Base-by-base conservation (phyloP, 148 eudicot genomes). In the Rhododendron simsii region DNA sequence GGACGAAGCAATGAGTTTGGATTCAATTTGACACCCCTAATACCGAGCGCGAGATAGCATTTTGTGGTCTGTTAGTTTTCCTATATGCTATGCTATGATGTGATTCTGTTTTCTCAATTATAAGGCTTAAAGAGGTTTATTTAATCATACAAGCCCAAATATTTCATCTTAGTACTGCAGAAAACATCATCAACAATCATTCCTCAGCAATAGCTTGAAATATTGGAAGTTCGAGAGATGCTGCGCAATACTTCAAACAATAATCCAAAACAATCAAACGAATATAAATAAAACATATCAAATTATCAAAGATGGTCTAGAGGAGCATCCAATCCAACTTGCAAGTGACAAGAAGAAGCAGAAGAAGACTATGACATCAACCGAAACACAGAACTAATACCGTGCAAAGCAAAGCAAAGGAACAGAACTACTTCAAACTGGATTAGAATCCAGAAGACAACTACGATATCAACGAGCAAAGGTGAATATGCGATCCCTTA, bases 391-490 rank as follows among this genome's bases (percentile, higher is more conserved):
- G 20, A 67, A 65, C 14, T 20, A 67, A 41, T 28, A 18, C 71
- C 51, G 7, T 30, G 39, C 39, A 37, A 37, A 37, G 35, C 26
- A 50, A 74, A 53, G 80, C 67, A 81, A n/a, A 41, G 75, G 48
- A 71, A 80, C 16, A 55, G 48, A 55, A 18, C 81, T 82, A 74
- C 12, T 81, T 53, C 81, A 69, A 85, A 79, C 18, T n/a, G 18
- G 37, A 59, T 13, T 47, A 6, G 57, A 63, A 48, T 44, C 53
- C 14, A 41, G 28, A 79, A 85, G 78, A 63, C 47, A 15, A 51
- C 23, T 33, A 63, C 10, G 1, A 7, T 21, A 76, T 76, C 20
- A 85, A 69, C 57, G 73, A 47, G 12, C 7, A 51, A 26, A 20
- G 61, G 44, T 18, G 28, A 26, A 67, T 57, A 69, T 82, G 26